Percentiles rank a stretch among this genome's conserved stretches.
Conservation (phyloP, 331 rosid species). For the Pyrus hybrid region DNA sequence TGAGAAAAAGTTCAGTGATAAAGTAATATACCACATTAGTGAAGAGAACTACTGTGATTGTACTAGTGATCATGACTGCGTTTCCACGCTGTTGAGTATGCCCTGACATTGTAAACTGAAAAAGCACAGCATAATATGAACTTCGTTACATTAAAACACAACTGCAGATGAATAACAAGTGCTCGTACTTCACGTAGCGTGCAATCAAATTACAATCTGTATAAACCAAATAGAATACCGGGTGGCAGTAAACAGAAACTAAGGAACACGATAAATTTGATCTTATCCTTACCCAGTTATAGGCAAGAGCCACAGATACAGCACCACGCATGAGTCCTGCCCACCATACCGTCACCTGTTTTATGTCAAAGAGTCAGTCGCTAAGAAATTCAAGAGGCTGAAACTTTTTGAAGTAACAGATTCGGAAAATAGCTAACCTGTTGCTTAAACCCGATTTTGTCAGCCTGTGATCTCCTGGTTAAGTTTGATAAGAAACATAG, state of each 20-base stretch:
- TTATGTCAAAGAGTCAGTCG: neutral
- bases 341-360: constrained; percentile 68
- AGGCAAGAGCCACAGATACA: constrained; percentile 68
- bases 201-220: no score
- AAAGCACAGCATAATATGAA: neutral
- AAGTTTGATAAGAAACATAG: constrained; percentile 50
- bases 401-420: neutral
- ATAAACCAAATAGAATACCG: no score
- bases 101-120: constrained; percentile 58
- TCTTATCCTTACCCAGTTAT: constrained; percentile 37
- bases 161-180: neutral
- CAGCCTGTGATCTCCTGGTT: constrained; percentile 22
- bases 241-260: no score
- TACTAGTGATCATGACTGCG: constrained; percentile 68
- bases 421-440: constrained; percentile 36
- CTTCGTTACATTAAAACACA: neutral
- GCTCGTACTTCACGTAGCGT: no score
- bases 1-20: neutral
- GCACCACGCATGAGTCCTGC: constrained; percentile 79
- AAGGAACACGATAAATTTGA: neutral
- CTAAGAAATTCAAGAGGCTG: neutral
- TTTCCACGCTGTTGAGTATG: constrained; percentile 47
- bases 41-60: constrained; percentile 56
- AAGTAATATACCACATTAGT: constrained; percentile 50
- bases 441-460: constrained; percentile 48